A percentile compares a stretch with the other conserved stretches of the same genome.
Conservation (phyloP, 352 stramenopile genomes). For the Globisporangium solare region DNA sequence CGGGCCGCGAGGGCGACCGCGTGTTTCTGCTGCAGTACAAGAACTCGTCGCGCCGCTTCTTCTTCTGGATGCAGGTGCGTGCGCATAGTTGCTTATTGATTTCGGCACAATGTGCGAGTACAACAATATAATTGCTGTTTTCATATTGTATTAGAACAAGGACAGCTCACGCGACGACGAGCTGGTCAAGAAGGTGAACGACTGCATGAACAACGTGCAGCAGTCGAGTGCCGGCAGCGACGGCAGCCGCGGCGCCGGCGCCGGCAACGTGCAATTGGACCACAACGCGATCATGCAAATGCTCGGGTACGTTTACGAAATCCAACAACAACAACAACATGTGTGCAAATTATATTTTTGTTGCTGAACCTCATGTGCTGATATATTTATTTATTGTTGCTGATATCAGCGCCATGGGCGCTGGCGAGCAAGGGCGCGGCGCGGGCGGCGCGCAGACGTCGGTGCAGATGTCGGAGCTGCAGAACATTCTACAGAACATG, state of each 20-base stretch:
- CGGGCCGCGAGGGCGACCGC: slow-evolving; percentile 75
- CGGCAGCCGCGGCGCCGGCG: slow-evolving; percentile 24
- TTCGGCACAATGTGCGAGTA: no score
- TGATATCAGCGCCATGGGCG: slow-evolving; percentile 66
- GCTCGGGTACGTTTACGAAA: slow-evolving; percentile 49
- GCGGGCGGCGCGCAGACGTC: slow-evolving; percentile 30
- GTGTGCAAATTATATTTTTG: no score
- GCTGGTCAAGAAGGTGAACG: slow-evolving; percentile 83
- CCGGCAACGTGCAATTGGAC: slow-evolving; percentile 74
- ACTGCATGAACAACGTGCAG: slow-evolving; percentile 85
- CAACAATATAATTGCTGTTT: no score
- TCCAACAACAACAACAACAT: no score
- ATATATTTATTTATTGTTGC: no score
- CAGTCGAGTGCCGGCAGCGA: slow-evolving; percentile 28
- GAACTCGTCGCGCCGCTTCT: slow-evolving; percentile 88
- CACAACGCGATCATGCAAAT: slow-evolving; percentile 91
- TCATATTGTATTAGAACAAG: slow-evolving; percentile 57
- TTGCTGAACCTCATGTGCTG: no score
- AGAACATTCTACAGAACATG: slow-evolving; percentile 89
- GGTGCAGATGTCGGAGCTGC: slow-evolving; percentile 83
- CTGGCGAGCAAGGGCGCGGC: slow-evolving; percentile 57
- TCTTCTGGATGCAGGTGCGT: slow-evolving; percentile 95
- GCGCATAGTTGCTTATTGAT: no score
- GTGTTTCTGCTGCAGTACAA: slow-evolving; percentile 93
- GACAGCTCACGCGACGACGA: slow-evolving; percentile 85